Evolutionary conservation across 164 flowering plant genomes (phyloP), one percentile per base, ranked within the genome.

Genomic region (Liquidambar formosana): DNA sequence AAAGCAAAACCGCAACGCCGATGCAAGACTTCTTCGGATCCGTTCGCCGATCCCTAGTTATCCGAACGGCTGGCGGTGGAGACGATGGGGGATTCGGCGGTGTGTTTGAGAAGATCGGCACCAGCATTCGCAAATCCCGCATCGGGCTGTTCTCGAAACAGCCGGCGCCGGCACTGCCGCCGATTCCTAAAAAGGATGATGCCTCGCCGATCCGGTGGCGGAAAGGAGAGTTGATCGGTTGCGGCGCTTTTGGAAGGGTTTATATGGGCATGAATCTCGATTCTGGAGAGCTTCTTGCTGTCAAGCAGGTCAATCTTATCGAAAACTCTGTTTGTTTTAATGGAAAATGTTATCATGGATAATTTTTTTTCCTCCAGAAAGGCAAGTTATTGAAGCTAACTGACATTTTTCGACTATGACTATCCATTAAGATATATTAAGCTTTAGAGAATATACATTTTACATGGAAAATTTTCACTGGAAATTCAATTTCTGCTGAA

Each of bases 211-310:
- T 96, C 75, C 87, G 96, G 69, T 96, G 98, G 95, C 73, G 96
- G 67, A 91, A 85, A 75, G 99, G 99, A 22, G 97, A 96, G 66
- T 73, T 90, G 81, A 93, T 96, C 38, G 98, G 99, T 0, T 86
- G 84, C 63, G 98, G 99, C 16, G 99, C 98, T 1, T 96, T 90
- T 67, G 99, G 99, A 2, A 76, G 89, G 38, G 98, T 93, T 65
- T 90, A 96, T 66, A 93, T 93, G 95, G 99, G 99, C 46, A 93
- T 96, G 98, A 90, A 93, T 76, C 89, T 90, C 22, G 99, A 91
- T 77, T 90, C 98, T 4, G 99, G 99, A 18, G 99, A 93, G 84
- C 90, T 96, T 66, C 82, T 96, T 10, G 99, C 98, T 4, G 88
- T 96, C 27, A 96, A 96, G 69, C 97, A 96, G 92, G 99, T 83